Evolutionary conservation across 2,329 filamentous ascomycete genomes (phyloP).

Genomic region (Penicillium digitatum): DNA sequence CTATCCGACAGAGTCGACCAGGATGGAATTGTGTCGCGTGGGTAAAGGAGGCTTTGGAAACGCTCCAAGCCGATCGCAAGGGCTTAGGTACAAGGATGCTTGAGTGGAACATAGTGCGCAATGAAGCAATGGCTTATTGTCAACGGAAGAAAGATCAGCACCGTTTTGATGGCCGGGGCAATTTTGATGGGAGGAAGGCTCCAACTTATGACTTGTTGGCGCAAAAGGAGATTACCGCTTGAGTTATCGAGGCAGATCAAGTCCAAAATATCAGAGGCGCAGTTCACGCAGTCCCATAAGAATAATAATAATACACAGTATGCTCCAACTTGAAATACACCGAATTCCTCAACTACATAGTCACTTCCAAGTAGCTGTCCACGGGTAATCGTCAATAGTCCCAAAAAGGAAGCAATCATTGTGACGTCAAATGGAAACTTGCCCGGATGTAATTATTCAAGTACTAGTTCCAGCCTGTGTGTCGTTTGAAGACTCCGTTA

Average conservation of each 20-base stretch:
- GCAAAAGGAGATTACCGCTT: conserved; percentile 21
- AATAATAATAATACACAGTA: too few species aligned
- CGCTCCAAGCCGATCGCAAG: conserved; percentile 26
- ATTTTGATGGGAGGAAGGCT: conserved; percentile 30
- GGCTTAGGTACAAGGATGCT: conserved; percentile 31
- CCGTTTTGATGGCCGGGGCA: conserved; percentile 39
- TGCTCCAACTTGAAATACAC: too few species aligned
- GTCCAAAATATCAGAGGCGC: neutral
- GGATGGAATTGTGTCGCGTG: conserved; percentile 47
- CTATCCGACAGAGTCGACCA: conserved; percentile 27
- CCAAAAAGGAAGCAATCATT: neutral
- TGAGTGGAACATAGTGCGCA: conserved; percentile 37
- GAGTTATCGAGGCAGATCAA: neutral
- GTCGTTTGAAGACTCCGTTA: neutral
- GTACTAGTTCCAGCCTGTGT: neutral
- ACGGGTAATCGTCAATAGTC: neutral
- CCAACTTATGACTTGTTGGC: conserved; percentile 40
- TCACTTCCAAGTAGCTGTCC: neutral
- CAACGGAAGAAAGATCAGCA: conserved; percentile 39
- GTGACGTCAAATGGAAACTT: conserved; percentile 4
- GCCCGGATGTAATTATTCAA: neutral
- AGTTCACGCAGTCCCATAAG: neutral
- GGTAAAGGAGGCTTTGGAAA: conserved; percentile 42
- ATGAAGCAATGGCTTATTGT: conserved; percentile 40
- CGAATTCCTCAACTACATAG: too few species aligned